Percentiles rank a stretch among this genome's conserved stretches.
Evolutionary conservation across 2,329 filamentous ascomycete species (phyloP).

Genomic region (Botrytis hyacinthi): DNA sequence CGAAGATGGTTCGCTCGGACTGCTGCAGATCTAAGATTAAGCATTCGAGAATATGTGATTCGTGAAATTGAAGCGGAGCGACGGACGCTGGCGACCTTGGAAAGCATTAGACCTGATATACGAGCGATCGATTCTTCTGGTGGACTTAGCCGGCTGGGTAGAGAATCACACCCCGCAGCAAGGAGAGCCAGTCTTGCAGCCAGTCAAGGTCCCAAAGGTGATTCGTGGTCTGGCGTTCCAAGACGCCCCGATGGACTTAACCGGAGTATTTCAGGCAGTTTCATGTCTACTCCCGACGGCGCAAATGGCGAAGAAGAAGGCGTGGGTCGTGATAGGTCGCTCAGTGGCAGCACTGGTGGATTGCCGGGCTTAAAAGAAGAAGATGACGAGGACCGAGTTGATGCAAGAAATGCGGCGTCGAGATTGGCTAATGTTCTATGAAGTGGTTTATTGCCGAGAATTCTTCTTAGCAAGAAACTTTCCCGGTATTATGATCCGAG

Average conservation of each 20-base stretch:
- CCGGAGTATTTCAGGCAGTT: conserved; percentile 72
- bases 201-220: conserved; percentile 94
- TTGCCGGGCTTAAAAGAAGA: conserved; percentile 68
- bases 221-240: conserved; percentile 94
- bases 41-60: conserved; percentile 87
- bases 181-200: conserved; percentile 76
- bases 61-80: conserved; percentile 95
- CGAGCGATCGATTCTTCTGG: conserved; percentile 88
- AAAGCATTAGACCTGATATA: conserved; percentile 89
- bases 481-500: conserved; percentile 17
- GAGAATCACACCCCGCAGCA: conserved; percentile 74
- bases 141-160: conserved; percentile 82
- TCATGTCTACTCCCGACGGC: conserved; percentile 64
- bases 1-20: conserved; percentile 89
- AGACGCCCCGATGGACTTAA: conserved; percentile 71
- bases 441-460: not conserved
- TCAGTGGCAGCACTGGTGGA: conserved; percentile 41
- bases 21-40: conserved; percentile 74
- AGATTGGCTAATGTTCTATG: conserved; percentile 51
- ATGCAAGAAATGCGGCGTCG: conserved; percentile 93
- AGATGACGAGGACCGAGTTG: conserved; percentile 88
- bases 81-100: conserved; percentile 85
- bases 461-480: not conserved
- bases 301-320: conserved; percentile 53
- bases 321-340: conserved; percentile 36